Conservation (phyloP, 1,284 basidiomycete genomes). For the Clitocybe nebularis region DNA sequence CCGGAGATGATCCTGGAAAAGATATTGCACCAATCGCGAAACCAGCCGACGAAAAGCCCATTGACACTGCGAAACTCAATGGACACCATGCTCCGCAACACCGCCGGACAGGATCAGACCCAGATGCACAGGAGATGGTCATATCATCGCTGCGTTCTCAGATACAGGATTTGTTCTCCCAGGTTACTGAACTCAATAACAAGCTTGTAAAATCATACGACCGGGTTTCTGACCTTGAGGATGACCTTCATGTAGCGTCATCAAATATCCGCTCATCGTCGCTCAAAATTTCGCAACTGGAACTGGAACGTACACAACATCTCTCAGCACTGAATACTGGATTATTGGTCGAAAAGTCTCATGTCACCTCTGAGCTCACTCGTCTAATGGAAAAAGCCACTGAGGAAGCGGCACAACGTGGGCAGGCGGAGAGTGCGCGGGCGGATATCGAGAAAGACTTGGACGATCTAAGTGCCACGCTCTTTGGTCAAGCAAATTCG, state of each 20-base stretch:
- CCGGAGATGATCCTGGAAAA: conserved; percentile 7
- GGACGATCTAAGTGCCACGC: conserved; percentile 86
- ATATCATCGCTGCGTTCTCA: conserved; percentile 78
- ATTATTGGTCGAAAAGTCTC: conserved; percentile 85
- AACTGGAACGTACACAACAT: conserved; percentile 74
- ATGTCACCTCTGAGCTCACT: conserved; percentile 90
- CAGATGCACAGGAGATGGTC: conserved; percentile 70
- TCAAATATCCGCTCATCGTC: conserved; percentile 54
- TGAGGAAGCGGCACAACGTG: conserved; percentile 88
- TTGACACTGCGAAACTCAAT: conserved; percentile 13
- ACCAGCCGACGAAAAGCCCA: conserved; percentile 1
- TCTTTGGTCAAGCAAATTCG: conserved; percentile 86
- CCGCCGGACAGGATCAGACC: conserved; percentile 24
- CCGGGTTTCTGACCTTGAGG: conserved; percentile 90
- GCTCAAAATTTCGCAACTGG: conserved; percentile 64
- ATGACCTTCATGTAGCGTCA: conserved; percentile 73
- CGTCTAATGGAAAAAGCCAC: conserved; percentile 92
- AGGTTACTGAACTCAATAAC: conserved; percentile 86
- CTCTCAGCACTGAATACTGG: conserved; percentile 83
- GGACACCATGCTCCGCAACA: conserved; percentile 8
- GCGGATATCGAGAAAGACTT: conserved; percentile 84
- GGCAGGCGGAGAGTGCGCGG: conserved; percentile 84
- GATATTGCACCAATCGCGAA: neutral
- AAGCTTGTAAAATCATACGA: conserved; percentile 94
- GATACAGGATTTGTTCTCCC: conserved; percentile 82